Conservation (phyloP, 1,139 yeast genomes). For the Candida sp. region DNA sequence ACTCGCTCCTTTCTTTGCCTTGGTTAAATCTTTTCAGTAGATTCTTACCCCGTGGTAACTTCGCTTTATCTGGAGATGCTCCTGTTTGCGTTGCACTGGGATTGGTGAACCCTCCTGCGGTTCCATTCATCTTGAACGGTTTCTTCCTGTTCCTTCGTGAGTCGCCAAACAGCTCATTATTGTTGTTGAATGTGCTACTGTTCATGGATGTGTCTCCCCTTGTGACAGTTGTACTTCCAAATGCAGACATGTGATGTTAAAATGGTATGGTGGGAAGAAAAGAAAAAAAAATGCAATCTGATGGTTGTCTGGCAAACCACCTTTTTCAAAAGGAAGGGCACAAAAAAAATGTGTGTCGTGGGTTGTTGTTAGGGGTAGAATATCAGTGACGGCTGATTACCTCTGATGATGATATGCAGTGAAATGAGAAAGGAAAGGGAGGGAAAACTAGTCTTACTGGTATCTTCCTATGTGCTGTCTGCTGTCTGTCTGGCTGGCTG, state of each 20-base stretch:
- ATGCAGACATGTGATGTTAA: slow-evolving; percentile 23
- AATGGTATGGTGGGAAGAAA: not conserved
- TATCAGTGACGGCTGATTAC: no score
- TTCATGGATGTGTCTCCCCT: slow-evolving; percentile 16
- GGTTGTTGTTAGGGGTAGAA: not conserved
- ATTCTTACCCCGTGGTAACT: slow-evolving; percentile 3
- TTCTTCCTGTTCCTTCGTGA: slow-evolving; percentile 20
- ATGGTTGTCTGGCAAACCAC: not conserved
- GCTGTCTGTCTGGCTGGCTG: not conserved
- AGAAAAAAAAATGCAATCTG: not conserved
- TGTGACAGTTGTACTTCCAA: slow-evolving; percentile 18
- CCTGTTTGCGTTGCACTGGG: not conserved
- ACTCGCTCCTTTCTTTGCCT: not conserved
- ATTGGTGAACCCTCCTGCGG: not conserved
- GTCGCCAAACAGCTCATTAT: slow-evolving; percentile 18
- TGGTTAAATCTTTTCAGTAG: slow-evolving; percentile 8
- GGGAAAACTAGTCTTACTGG: not conserved
- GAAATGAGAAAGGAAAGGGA: not conserved
- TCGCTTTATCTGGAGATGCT: not conserved
- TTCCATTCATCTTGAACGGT: slow-evolving; percentile 13
- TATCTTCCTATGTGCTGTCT: not conserved
- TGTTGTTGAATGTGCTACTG: slow-evolving; percentile 7
- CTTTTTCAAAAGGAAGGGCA: not conserved
- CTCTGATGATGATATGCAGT: not conserved
- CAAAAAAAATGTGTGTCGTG: not conserved